Evolutionary conservation across 2,329 filamentous ascomycete genomes (phyloP), one percentile per base, ranked within the genome.

Genomic region (Stachybotrys echinatus): DNA sequence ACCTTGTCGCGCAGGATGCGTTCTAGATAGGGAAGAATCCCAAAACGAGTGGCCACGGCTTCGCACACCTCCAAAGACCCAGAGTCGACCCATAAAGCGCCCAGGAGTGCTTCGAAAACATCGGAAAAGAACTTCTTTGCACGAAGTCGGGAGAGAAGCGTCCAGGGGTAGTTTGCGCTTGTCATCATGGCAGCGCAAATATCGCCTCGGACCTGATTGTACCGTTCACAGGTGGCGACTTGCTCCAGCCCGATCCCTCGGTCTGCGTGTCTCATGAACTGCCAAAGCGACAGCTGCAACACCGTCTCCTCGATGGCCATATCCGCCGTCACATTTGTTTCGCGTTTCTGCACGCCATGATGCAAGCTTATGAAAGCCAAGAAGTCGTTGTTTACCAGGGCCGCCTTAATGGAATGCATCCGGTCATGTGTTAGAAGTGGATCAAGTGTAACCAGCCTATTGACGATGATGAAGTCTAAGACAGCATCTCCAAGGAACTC

Each of bases 401-500:
- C 85, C 1, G 87, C 84, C 50, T 88, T 85, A 50, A 92, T 72
- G 3, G 83, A 71, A 58, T 95, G 90, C 81, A 97, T 89, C n/a
- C 79, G 70, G 3, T 74, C 61, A 45, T 79, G 72, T 0, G 67
- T 50, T 1, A 82, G 61, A 3, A 75, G 69, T 0, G 70, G 68
- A 2, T 63, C 55, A 12, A 65, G 55, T 3, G 63, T 60, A 64
- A 81, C 87, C 6, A 92, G 69, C n/a, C 70, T 74, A 0, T 70
- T 73, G 7, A 89, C 83, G 45, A 96, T 73, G 49, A 96, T 73
- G 57, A 84, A 79, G 66, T 97, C 92, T 0, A 97, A 80, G 3
- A 96, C 74, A 0, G 90, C 81, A 58, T 97, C 92, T 1, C 92
- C 92, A 0, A 96, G 72, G 59, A 94, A 96, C 61, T 96, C 92